Evolutionary conservation across 768 basidiomycete genomes (phyloP).

Genomic region (Pholiota molesta): DNA sequence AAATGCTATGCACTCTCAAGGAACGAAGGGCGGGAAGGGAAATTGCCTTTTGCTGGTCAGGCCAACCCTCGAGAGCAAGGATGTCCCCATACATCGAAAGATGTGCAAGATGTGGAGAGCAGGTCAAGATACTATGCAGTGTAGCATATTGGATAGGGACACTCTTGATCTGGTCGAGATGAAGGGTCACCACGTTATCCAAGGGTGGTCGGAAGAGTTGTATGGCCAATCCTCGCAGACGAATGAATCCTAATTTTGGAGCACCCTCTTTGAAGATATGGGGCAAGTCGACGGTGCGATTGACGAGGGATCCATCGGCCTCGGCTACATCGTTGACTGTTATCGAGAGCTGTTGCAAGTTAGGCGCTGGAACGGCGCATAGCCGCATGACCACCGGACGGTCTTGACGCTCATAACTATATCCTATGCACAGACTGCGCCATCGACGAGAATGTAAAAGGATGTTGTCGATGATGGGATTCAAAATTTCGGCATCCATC

Average conservation of each 20-base stretch:
- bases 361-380: constrained; percentile 32
- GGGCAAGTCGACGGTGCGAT: constrained; percentile 23
- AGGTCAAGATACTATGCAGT: constrained; percentile 37
- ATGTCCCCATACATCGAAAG: constrained; percentile 51
- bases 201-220: constrained; percentile 42
- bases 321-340: constrained; percentile 34
- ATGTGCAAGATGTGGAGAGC: constrained; percentile 35
- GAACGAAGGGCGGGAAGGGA: constrained; percentile 38
- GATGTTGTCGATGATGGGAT: constrained; percentile 32
- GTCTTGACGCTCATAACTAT: constrained; percentile 25
- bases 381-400: constrained; percentile 33
- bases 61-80: constrained; percentile 31
- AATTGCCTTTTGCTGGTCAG: constrained; percentile 21
- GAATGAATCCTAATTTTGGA: constrained; percentile 37
- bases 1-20: constrained; percentile 42
- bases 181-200: constrained; percentile 37
- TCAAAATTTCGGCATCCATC: constrained; percentile 15
- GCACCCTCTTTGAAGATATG: constrained; percentile 32
- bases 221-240: constrained; percentile 47
- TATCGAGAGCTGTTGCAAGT: constrained; percentile 41
- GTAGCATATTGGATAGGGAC: constrained; percentile 37
- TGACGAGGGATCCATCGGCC: constrained; percentile 13
- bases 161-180: constrained; percentile 44
- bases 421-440: constrained; percentile 36
- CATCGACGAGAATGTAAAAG: constrained; percentile 36